Evolutionary conservation across 2,329 filamentous ascomycete genomes (phyloP), one percentile per base, ranked within the genome.

Genomic region (Grosmannia penicillata): DNA sequence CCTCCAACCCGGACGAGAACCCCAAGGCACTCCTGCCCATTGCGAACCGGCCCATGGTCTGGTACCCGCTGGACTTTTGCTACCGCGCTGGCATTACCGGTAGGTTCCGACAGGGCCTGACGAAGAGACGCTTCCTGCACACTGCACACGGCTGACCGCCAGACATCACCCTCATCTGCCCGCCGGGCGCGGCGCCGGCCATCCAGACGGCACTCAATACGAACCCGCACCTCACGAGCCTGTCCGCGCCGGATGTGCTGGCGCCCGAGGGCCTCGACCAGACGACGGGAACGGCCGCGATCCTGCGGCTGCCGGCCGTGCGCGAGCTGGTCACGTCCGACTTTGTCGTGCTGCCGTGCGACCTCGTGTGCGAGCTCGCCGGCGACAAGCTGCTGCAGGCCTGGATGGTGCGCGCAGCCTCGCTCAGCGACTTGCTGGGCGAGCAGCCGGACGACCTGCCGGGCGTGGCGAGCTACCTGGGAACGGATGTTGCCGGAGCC

Each of bases 271-370:
- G 72, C 30, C 66, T 95, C 25, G 78, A 83, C 36, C 76, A 86
- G 51, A 91, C 83, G 43, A 93, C 82, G 0, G 86, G 86, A 37
- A 96, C 91, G 7, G 87, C 84, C 8, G 81, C 94, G 51, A 76
- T 96, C 17, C 72, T 98, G 37, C 75, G 87, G 9, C 67, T 94
- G 8, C 80, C 83, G 1, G 82, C 94, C 54, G 75, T 96, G 32
- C 78, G 81, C 52, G 66, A 68, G n/a, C 68, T 76, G 8, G 75
- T 98, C 49, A 85, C 74, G 38, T 75, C 77, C 11, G 85, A 98
- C 58, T 96, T 98, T 52, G 63, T 95, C 21, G 74, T 96, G 4
- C 65, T 98, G 4, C 89, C 91, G 1, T 98, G 91, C 57, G 91
- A 98, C 55, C 66, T 98, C 7, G 77, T 98, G 28, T 95, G 86